These are phyloP conservation scores for Tetrapisispora taiwanensis DNA, from an alignment of 805 yeast genomes.

Conservation along the genomic window DNA sequence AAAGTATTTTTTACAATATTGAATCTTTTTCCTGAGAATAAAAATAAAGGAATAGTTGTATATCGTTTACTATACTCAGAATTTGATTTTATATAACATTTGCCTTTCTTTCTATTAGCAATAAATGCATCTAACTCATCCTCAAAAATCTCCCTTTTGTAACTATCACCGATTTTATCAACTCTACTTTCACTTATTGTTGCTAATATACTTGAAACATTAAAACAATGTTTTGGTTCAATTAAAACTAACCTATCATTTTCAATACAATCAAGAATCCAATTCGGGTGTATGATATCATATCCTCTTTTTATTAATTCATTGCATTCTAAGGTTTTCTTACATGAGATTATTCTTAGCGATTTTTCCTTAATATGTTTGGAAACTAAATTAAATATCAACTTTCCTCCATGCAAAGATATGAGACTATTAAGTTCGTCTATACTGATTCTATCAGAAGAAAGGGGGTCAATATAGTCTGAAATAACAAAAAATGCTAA, in stretches of 20 bases:
- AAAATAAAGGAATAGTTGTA: constrained; percentile 18
- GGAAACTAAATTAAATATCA: constrained; percentile 31
- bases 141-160: constrained; percentile 13
- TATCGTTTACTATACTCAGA: not conserved
- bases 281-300: constrained; percentile 55
- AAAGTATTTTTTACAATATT: constrained; percentile 19
- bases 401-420: constrained; percentile 41
- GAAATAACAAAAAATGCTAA: constrained; percentile 43
- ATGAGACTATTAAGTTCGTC: constrained; percentile 33
- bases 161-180: constrained; percentile 60
- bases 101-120: not conserved
- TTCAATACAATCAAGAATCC: constrained; percentile 56
- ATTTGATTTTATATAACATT: not conserved
- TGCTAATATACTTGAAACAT: constrained; percentile 28
- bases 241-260: constrained; percentile 33
- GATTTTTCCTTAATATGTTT: constrained; percentile 7
- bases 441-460: constrained; percentile 21
- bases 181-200: constrained; percentile 28
- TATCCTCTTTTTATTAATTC: constrained; percentile 37
- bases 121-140: constrained; percentile 7
- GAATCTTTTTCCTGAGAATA: constrained; percentile 32
- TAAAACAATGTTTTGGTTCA: constrained; percentile 52
- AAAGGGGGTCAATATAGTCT: constrained; percentile 32
- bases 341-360: constrained; percentile 31
- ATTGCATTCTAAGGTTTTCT: constrained; percentile 31